phyloP scores from a whole-genome alignment of 371 early-diverging fungal genomes.

The Lichtheimia ramosa region DNA sequence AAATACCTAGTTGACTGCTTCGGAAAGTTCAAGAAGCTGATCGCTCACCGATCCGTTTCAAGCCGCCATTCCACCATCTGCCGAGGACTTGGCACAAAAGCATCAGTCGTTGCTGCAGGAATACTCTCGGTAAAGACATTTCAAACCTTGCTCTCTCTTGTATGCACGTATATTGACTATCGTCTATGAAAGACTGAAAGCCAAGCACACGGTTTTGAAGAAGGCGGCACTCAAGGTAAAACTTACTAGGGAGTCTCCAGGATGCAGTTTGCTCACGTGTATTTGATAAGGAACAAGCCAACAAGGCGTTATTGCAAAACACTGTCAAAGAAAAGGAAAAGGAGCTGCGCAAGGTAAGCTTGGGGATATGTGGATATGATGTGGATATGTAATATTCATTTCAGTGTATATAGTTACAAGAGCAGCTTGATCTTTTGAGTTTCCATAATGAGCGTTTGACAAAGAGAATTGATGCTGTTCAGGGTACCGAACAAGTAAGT shows the following conservation, averaged over 20 bases:
- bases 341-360: slow-evolving; percentile 59
- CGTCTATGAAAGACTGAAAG: slow-evolving; percentile 45
- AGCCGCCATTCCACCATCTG: slow-evolving; percentile 47
- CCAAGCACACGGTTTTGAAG: slow-evolving; percentile 62
- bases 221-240: slow-evolving; percentile 65
- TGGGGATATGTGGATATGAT: background rate
- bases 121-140: slow-evolving; percentile 52
- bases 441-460: slow-evolving; percentile 69
- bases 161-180: background rate
- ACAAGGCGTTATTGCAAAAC: slow-evolving; percentile 54
- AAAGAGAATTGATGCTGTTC: slow-evolving; percentile 65
- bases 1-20: background rate
- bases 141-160: background rate
- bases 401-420: slow-evolving; percentile 35
- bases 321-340: slow-evolving; percentile 68
- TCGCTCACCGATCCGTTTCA: background rate
- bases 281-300: slow-evolving; percentile 60
- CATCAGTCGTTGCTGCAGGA: slow-evolving; percentile 61
- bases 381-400: background rate
- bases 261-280: no score
- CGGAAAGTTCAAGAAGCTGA: background rate
- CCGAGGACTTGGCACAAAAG: slow-evolving; percentile 64
- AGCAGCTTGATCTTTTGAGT: slow-evolving; percentile 62
- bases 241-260: background rate
- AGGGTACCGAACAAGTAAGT: slow-evolving; percentile 42